phyloP scores from a whole-genome alignment of 495 filamentous ascomycete species.

The Immersiella caudata region DNA sequence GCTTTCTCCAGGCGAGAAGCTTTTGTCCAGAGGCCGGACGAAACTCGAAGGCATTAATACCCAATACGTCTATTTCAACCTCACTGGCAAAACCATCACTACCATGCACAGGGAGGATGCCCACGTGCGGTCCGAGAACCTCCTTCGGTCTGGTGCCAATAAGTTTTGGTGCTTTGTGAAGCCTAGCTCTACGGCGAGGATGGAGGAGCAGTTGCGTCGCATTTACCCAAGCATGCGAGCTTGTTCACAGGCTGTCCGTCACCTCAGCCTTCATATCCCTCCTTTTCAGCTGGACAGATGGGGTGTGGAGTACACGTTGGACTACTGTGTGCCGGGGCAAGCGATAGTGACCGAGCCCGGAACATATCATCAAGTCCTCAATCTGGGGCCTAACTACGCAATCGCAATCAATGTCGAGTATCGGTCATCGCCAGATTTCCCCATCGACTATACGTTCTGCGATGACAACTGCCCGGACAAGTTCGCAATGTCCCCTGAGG shows the following conservation, averaged over 20 bases:
- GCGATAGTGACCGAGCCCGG: conserved; percentile 39
- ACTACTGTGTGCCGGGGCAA: conserved; percentile 40
- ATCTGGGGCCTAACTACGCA: conserved; percentile 39
- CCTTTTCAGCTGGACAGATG: conserved; percentile 35
- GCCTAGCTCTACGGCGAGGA: conserved; percentile 27
- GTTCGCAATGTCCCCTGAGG: conserved; percentile 34
- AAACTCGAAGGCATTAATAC: conserved; percentile 39
- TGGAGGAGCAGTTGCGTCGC: conserved; percentile 32
- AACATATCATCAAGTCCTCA: conserved; percentile 43
- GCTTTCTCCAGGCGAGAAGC: conserved; percentile 38
- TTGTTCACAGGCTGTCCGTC: conserved; percentile 39
- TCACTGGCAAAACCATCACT: conserved; percentile 37
- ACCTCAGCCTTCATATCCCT: conserved; percentile 39
- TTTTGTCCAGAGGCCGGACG: conserved; percentile 32
- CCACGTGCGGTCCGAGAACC: conserved; percentile 40
- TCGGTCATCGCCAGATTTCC: conserved; percentile 35
- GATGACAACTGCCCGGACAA: conserved; percentile 36
- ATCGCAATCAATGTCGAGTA: conserved; percentile 42
- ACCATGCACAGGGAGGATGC: conserved; percentile 42
- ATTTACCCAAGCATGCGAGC: conserved; percentile 35
- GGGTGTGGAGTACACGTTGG: conserved; percentile 41
- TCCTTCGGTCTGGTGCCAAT: conserved; percentile 37
- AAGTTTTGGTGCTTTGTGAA: conserved; percentile 44
- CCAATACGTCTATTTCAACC: conserved; percentile 42
- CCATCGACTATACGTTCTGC: conserved; percentile 33